Evolutionary conservation across 2,329 filamentous ascomycete species (phyloP).

Genomic region (Ophiostoma sp.): DNA sequence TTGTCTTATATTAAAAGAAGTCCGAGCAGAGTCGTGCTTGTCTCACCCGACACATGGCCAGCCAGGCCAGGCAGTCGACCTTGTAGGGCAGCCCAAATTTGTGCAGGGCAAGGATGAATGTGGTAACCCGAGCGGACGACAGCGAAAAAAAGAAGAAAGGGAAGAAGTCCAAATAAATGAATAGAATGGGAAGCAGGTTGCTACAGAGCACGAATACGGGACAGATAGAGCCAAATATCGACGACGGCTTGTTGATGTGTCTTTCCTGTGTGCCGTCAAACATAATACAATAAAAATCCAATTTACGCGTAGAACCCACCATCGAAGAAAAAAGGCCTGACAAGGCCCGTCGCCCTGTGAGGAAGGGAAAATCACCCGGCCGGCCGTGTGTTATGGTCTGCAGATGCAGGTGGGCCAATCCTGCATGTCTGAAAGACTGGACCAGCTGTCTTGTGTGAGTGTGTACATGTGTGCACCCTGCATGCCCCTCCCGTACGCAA

Average conservation of each 20-base stretch:
- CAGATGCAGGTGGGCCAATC: conserved; percentile 6
- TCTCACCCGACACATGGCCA: conserved; percentile 8
- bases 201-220: not conserved
- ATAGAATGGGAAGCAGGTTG: not conserved
- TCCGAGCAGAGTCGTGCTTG: not conserved
- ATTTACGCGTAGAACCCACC: not conserved
- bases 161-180: not conserved
- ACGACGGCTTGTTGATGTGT: not conserved
- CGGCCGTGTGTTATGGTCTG: not conserved
- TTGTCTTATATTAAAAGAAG: not conserved
- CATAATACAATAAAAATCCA: not conserved
- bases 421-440: conserved; percentile 6
- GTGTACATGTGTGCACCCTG: not conserved
- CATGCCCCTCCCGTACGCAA: conserved; percentile 2
- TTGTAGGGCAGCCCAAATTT: conserved; percentile 10
- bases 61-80: conserved; percentile 1
- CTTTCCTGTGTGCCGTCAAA: not conserved
- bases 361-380: conserved; percentile 12
- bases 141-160: not conserved
- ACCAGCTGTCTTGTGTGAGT: not conserved
- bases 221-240: not conserved
- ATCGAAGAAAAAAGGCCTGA: not conserved
- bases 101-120: conserved; percentile 15
- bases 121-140: conserved; percentile 14
- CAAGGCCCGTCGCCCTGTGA: conserved; percentile 12